These are phyloP conservation scores for Trametes cinnabarina DNA, from an alignment of 768 basidiomycete genomes.

Conservation along the genomic window DNA sequence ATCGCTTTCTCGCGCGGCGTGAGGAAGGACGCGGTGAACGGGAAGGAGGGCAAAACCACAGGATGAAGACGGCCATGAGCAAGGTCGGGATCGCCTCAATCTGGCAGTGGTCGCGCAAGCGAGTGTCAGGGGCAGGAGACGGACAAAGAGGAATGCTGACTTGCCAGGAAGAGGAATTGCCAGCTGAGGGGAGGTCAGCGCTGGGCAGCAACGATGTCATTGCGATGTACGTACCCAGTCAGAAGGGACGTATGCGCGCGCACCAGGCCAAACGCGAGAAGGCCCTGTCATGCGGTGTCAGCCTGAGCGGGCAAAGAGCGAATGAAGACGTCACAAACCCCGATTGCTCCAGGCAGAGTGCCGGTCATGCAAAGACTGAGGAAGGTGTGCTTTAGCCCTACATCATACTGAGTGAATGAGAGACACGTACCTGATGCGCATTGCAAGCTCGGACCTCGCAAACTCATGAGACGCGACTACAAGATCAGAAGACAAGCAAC, in stretches of 20 bases:
- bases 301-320: too few relatives aligned
- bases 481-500: too few relatives aligned
- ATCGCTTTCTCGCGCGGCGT: constrained; percentile 52
- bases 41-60: constrained; percentile 56
- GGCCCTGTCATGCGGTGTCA: constrained; percentile 35
- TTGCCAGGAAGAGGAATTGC: constrained; percentile 58
- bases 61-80: constrained; percentile 47
- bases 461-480: not conserved
- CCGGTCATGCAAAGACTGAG: constrained; percentile 59
- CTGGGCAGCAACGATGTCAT: not conserved
- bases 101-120: constrained; percentile 26
- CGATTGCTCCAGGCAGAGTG: constrained; percentile 54
- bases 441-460: constrained; percentile 42
- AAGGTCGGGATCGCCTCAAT: constrained; percentile 57
- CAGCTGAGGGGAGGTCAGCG: constrained; percentile 34
- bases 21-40: constrained; percentile 52
- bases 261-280: constrained; percentile 56
- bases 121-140: not conserved
- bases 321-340: constrained; percentile 30
- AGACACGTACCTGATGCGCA: constrained; percentile 44
- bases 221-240: constrained; percentile 32
- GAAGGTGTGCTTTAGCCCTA: not conserved
- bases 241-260: constrained; percentile 47
- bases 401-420: not conserved
- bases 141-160: too few relatives aligned